Percentiles rank a stretch among this genome's conserved stretches.
These are phyloP conservation scores for Polytrichum formosum DNA, from an alignment of 225 moss, liverwort and hornwort genomes.

Conservation along the genomic window DNA sequence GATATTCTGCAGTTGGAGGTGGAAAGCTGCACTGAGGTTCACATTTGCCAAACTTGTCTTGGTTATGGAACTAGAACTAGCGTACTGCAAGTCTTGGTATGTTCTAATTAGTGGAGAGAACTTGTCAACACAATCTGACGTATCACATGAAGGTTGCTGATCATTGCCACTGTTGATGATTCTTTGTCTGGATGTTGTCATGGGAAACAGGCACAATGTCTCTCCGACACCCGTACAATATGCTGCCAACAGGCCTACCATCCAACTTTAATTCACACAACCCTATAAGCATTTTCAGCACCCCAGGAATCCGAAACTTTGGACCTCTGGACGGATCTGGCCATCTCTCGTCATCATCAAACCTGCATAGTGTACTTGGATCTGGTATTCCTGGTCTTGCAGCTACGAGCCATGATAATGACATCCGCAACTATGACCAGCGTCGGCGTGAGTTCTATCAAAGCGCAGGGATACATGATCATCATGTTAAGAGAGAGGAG, in stretches of 20 bases:
- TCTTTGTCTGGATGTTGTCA: not conserved
- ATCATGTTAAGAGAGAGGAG: constrained; percentile 61
- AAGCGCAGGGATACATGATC: constrained; percentile 52
- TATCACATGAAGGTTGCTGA: no score
- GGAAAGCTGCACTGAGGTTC: no score
- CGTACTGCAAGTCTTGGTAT: no score
- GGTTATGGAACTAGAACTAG: no score
- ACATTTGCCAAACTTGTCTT: no score
- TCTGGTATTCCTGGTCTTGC: constrained; percentile 86
- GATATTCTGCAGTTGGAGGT: no score
- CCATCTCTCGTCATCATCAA: constrained; percentile 64
- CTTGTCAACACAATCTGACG: no score
- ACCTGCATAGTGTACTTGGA: constrained; percentile 57
- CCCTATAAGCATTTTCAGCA: constrained; percentile 77
- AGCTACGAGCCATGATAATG: constrained; percentile 78
- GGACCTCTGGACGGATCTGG: constrained; percentile 71
- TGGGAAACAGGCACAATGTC: constrained; percentile 54
- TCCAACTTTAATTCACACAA: constrained; percentile 91
- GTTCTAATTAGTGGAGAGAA: no score
- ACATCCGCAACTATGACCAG: constrained; percentile 61
- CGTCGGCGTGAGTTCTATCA: constrained; percentile 64
- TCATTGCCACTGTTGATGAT: no score
- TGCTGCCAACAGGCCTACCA: constrained; percentile 93
- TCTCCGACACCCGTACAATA: constrained; percentile 73
- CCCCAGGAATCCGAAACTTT: constrained; percentile 78